phyloP scores from a whole-genome alignment of 75 land plant species.

The Selaginella moellendorffii region DNA sequence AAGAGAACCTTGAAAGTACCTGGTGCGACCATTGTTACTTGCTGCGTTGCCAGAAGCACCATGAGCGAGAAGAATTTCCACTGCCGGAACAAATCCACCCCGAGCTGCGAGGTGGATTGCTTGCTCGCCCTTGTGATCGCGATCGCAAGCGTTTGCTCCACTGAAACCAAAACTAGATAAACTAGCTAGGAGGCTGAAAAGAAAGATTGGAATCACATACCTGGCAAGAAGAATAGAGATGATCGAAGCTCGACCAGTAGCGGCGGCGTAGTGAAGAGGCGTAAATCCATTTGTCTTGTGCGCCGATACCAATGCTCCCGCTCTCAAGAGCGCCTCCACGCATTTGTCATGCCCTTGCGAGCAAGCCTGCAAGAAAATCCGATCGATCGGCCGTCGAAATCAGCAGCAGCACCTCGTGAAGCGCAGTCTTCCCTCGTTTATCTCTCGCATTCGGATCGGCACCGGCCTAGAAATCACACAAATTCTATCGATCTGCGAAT shows the following conservation, averaged over 20 bases:
- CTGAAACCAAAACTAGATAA: neutral
- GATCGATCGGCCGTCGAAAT: neutral
- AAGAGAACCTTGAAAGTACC: constrained; percentile 11
- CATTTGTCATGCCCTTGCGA: constrained; percentile 29
- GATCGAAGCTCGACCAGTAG: constrained; percentile 26
- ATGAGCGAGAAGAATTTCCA: constrained; percentile 15
- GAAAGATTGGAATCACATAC: neutral
- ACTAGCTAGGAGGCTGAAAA: neutral
- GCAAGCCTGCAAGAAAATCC: constrained; percentile 20
- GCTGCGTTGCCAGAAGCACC: constrained; percentile 19
- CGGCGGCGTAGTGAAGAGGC: constrained; percentile 35
- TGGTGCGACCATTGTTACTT: constrained; percentile 36
- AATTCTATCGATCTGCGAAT: too few relatives aligned
- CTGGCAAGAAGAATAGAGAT: constrained; percentile 26
- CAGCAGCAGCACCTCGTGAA: constrained; percentile 25
- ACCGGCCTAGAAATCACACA: constrained; percentile 18
- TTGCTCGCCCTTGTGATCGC: constrained; percentile 34
- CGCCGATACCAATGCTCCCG: constrained; percentile 27
- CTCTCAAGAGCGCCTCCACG: constrained; percentile 13
- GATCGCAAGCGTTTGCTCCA: constrained; percentile 23
- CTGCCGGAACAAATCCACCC: constrained; percentile 20
- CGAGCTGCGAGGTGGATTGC: constrained; percentile 33
- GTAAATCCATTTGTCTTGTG: constrained; percentile 42
- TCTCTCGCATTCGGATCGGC: constrained; percentile 27
- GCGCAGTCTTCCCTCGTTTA: constrained; percentile 27